Conservation (phyloP, 1,139 yeast species). For the Suhomyces ambrosiae region DNA sequence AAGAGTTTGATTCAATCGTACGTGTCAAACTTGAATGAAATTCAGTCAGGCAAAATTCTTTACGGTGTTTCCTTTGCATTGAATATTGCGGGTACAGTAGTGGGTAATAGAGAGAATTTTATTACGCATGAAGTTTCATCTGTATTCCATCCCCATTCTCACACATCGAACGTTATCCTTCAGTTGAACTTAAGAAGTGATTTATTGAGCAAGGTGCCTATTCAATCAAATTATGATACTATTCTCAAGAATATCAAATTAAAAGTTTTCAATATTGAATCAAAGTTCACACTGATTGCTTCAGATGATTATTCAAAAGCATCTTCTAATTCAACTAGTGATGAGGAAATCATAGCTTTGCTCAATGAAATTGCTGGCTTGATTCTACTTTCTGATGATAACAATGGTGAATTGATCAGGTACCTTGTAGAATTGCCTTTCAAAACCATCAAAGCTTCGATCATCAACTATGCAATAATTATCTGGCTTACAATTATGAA, state of each 20-base stretch:
- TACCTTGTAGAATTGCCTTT: conserved; percentile 75
- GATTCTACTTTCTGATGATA: conserved; percentile 46
- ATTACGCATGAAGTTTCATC: conserved; percentile 3
- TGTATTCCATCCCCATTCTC: conserved; percentile 6
- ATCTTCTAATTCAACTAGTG: neutral
- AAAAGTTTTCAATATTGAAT: conserved; percentile 17
- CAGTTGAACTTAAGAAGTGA: conserved; percentile 77
- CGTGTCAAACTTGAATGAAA: conserved; percentile 51
- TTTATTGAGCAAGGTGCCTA: conserved; percentile 38
- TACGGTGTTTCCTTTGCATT: conserved; percentile 88
- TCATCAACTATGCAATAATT: conserved; percentile 68
- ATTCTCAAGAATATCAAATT: conserved; percentile 29
- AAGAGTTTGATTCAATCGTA: conserved; percentile 79
- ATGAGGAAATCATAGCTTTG: conserved; percentile 41
- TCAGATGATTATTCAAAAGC: neutral
- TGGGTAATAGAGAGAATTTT: conserved; percentile 20
- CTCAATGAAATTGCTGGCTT: conserved; percentile 54
- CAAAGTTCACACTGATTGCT: conserved; percentile 3
- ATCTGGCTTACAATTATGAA: conserved; percentile 83
- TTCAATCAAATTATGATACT: conserved; percentile 33
- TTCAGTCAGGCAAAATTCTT: conserved; percentile 48
- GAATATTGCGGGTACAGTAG: conserved; percentile 78
- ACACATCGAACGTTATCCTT: conserved; percentile 37
- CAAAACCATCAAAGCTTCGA: conserved; percentile 56
- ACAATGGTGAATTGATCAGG: conserved; percentile 54